These are phyloP conservation scores for Corylus americana DNA, from an alignment of 306 rosid genomes.

Conservation along the genomic window DNA sequence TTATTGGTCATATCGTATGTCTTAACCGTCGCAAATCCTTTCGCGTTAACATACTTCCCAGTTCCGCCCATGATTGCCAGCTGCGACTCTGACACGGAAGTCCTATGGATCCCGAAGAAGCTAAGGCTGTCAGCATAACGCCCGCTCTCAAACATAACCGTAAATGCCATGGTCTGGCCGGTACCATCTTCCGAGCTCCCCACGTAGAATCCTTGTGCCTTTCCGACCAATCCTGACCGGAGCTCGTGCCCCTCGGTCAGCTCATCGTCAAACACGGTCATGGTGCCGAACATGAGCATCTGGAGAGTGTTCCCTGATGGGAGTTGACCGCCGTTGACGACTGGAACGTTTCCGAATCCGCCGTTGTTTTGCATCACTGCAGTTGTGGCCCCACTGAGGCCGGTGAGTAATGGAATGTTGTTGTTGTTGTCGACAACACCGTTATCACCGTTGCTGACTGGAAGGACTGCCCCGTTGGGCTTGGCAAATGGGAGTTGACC, in stretches of 20 bases:
- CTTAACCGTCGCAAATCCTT: slow-evolving; percentile 13
- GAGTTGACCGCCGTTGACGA: slow-evolving; percentile 13
- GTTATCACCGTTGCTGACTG: slow-evolving; percentile 1
- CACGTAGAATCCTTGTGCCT: slow-evolving; percentile 25
- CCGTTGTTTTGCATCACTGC: slow-evolving; percentile 16
- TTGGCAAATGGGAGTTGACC: slow-evolving; percentile 21
- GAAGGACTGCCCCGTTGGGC: slow-evolving; percentile 21
- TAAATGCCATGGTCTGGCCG: slow-evolving; percentile 16
- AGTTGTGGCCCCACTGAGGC: slow-evolving; percentile 15
- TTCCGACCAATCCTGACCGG: slow-evolving; percentile 17
- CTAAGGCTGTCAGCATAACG: background rate
- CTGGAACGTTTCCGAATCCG: background rate
- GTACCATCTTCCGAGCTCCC: slow-evolving; percentile 24
- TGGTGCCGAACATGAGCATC: slow-evolving; percentile 19
- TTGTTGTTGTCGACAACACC: slow-evolving; percentile 17
- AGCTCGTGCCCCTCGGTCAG: slow-evolving; percentile 14
- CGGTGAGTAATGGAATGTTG: slow-evolving; percentile 22
- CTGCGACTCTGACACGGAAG: slow-evolving; percentile 10
- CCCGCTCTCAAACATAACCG: slow-evolving; percentile 20
- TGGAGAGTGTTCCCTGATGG: background rate
- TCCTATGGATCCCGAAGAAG: slow-evolving; percentile 21
- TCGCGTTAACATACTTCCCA: slow-evolving; percentile 18
- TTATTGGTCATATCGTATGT: slow-evolving; percentile 23
- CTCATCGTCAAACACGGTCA: slow-evolving; percentile 21
- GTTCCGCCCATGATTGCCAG: slow-evolving; percentile 27